A percentile compares a stretch with the other conserved stretches of the same genome.
These are phyloP conservation scores for Fusarium sarcochroum DNA, from an alignment of 2,329 filamentous ascomycete species.

Conservation along the genomic window DNA sequence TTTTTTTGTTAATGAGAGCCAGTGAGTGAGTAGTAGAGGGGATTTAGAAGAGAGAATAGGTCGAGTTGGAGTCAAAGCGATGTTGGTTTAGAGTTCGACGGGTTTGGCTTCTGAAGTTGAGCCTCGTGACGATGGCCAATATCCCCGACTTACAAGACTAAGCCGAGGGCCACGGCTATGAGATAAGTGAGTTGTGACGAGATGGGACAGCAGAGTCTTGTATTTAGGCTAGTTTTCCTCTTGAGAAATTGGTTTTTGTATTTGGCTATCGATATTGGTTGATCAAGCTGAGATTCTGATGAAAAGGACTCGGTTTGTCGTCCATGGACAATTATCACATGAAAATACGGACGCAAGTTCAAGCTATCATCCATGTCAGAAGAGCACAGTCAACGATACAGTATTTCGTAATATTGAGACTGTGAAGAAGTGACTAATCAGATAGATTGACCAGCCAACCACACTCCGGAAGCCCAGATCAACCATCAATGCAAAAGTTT, in stretches of 20 bases:
- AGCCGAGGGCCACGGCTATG: conserved; percentile 19
- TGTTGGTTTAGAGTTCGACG: conserved; percentile 30
- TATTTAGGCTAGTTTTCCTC: neutral
- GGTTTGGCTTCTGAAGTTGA: conserved; percentile 11
- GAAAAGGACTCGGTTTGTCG: neutral
- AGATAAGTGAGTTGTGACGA: neutral
- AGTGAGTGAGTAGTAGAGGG: neutral
- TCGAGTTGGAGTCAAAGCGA: conserved; percentile 1
- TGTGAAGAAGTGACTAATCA: conserved; percentile 23
- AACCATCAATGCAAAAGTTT: conserved; percentile 49
- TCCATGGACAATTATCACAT: conserved; percentile 12
- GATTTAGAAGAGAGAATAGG: neutral
- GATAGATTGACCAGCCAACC: neutral
- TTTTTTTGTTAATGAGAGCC: neutral
- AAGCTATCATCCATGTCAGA: neutral
- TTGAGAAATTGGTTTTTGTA: neutral
- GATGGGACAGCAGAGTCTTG: neutral
- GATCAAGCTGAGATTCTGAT: neutral
- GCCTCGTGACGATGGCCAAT: conserved; percentile 16
- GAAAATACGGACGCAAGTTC: conserved; percentile 2
- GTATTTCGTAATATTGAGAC: neutral
- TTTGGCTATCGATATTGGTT: neutral
- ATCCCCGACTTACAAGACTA: conserved; percentile 27
- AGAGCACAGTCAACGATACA: neutral
- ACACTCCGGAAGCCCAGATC: conserved; percentile 42